These are phyloP conservation scores for Suaeda aralocaspica DNA, from an alignment of 148 eudicot species.

Conservation along the genomic window DNA sequence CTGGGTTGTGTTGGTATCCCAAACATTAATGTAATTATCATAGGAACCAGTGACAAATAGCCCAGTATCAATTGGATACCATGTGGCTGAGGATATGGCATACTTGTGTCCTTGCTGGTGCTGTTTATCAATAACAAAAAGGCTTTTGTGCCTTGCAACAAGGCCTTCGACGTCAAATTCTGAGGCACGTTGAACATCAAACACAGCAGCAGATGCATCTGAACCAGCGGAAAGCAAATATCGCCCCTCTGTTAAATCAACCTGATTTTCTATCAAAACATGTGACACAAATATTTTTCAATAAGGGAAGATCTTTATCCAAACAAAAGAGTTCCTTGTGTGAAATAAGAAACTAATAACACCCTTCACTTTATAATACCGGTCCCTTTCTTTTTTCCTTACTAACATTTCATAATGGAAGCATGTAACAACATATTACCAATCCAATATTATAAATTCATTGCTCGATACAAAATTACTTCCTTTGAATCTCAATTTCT, in stretches of 20 bases:
- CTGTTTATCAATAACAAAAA: slow-evolving; percentile 68
- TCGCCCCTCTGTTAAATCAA: slow-evolving; percentile 98
- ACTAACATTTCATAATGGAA: neutral
- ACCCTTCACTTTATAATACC: neutral
- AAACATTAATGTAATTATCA: slow-evolving; percentile 87
- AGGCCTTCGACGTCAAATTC: slow-evolving; percentile 56
- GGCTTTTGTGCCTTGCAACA: slow-evolving; percentile 60
- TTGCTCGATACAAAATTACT: too few species aligned
- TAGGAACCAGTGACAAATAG: slow-evolving; percentile 84
- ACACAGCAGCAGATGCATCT: slow-evolving; percentile 82
- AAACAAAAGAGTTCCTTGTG: neutral
- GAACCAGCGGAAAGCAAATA: slow-evolving; percentile 83
- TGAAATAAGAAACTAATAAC: neutral
- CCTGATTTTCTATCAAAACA: slow-evolving; percentile 68
- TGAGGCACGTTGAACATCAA: slow-evolving; percentile 74
- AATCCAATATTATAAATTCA: neutral
- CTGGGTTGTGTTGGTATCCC: slow-evolving; percentile 96
- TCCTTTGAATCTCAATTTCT: too few species aligned
- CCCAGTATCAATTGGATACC: slow-evolving; percentile 97
- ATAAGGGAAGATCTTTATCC: slow-evolving; percentile 1
- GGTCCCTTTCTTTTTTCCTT: neutral
- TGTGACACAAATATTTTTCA: slow-evolving; percentile 32
- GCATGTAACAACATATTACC: neutral
- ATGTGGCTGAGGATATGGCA: slow-evolving; percentile 79
- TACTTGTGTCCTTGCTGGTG: slow-evolving; percentile 79